Evolutionary conservation across 202 grass and related monocot species (phyloP).

Genomic region (Carex arenaria): DNA sequence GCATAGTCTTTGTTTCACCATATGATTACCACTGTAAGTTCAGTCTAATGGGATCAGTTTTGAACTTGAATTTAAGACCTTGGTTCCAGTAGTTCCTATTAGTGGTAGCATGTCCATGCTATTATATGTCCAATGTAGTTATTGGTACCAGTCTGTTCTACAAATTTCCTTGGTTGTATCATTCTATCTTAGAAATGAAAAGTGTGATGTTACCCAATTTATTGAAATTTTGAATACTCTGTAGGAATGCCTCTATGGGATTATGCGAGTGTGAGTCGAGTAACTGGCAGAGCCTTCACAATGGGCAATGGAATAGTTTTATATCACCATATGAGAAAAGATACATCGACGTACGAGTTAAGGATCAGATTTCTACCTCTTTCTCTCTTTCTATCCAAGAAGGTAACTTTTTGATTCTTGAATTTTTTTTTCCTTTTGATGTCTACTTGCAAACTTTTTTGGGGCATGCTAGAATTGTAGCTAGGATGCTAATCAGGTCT

Average conservation of each 20-base stretch:
- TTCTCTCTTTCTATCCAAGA: conserved; percentile 73
- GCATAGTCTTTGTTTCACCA: neutral
- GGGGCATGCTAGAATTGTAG: conserved; percentile 64
- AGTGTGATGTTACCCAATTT: neutral
- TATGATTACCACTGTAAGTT: neutral
- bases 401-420: conserved; percentile 37
- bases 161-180: neutral
- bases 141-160: neutral
- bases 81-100: neutral
- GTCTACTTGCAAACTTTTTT: neutral
- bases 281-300: conserved; percentile 68
- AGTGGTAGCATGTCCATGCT: neutral
- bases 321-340: conserved; percentile 66
- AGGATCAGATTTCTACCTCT: conserved; percentile 58
- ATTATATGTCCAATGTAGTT: neutral
- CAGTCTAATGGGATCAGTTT: neutral
- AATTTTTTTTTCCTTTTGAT: conserved; percentile 19
- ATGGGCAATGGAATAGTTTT: conserved; percentile 57
- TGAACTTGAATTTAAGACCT: neutral
- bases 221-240: conserved; percentile 13
- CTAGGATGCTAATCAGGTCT: conserved; percentile 36
- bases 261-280: conserved; percentile 62
- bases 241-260: conserved; percentile 63
- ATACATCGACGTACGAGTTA: conserved; percentile 73
- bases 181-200: conserved; percentile 14